phyloP scores from a whole-genome alignment of 2,329 filamentous ascomycete genomes.

The Achaetomium macrosporum region DNA sequence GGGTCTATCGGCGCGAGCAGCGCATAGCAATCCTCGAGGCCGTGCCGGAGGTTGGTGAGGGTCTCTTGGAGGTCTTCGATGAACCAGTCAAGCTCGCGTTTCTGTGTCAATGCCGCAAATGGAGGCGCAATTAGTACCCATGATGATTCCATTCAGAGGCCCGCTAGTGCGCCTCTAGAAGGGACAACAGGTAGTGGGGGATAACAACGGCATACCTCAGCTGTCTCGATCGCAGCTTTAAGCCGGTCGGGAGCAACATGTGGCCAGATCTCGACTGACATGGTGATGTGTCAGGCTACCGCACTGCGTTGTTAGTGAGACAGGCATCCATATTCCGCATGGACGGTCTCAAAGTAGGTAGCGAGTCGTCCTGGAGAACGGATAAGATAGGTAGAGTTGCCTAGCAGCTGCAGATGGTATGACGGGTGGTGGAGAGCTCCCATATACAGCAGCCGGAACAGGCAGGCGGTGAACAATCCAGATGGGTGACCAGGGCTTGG shows the following conservation, averaged over 20 bases:
- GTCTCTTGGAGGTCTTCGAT: constrained; percentile 43
- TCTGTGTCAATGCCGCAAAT: constrained; percentile 29
- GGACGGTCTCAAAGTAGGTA: not conserved
- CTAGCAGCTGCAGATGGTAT: constrained; percentile 8
- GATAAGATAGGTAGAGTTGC: constrained; percentile 7
- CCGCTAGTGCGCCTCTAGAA: constrained; percentile 2
- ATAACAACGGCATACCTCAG: constrained; percentile 39
- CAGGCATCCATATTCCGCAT: constrained; percentile 27
- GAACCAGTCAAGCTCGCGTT: constrained; percentile 51
- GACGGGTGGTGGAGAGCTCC: constrained; percentile 13
- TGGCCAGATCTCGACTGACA: constrained; percentile 57
- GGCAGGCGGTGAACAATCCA: constrained; percentile 16
- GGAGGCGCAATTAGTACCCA: constrained; percentile 29
- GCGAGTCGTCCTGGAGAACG: too few species aligned
- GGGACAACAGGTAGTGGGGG: too few species aligned
- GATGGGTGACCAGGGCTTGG: constrained; percentile 3
- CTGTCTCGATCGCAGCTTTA: constrained; percentile 43
- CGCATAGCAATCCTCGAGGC: constrained; percentile 82
- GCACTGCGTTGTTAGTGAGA: constrained; percentile 3
- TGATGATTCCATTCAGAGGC: constrained; percentile 7
- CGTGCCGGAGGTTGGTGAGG: constrained; percentile 49
- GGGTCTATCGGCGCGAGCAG: constrained; percentile 79
- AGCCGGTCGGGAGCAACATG: constrained; percentile 45
- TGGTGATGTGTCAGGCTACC: constrained; percentile 27
- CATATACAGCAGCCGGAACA: not conserved